Evolutionary conservation across 768 basidiomycete species (phyloP).

Genomic region (Phanerodontia chrysosporium): DNA sequence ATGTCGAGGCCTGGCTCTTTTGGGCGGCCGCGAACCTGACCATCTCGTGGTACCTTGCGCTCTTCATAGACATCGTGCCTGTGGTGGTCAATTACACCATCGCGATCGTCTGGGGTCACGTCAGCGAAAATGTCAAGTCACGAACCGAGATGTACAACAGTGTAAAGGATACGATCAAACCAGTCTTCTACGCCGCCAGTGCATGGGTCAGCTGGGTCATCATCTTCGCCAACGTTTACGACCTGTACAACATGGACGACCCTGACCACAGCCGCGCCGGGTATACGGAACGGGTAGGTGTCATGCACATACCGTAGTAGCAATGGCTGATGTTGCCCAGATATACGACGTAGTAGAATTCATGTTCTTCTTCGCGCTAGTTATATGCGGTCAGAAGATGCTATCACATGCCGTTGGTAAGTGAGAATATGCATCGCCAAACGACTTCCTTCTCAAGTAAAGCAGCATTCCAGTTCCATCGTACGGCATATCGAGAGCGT

Average conservation of each 20-base stretch:
- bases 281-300: slow-evolving; percentile 58
- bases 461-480: slow-evolving; percentile 69
- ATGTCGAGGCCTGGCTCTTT: slow-evolving; percentile 74
- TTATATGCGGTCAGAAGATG: slow-evolving; percentile 62
- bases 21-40: slow-evolving; percentile 78
- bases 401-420: slow-evolving; percentile 60
- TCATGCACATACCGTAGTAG: too few species aligned
- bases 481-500: slow-evolving; percentile 72
- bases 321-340: slow-evolving; percentile 25
- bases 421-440: background rate
- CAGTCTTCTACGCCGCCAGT: slow-evolving; percentile 67
- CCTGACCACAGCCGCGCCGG: slow-evolving; percentile 43
- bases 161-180: slow-evolving; percentile 66
- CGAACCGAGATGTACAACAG: slow-evolving; percentile 67
- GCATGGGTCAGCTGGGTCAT: slow-evolving; percentile 74
- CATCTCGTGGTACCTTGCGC: slow-evolving; percentile 75
- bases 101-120: slow-evolving; percentile 66
- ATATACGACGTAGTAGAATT: slow-evolving; percentile 65
- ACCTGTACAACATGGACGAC: slow-evolving; percentile 43
- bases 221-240: slow-evolving; percentile 63
- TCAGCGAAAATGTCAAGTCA: slow-evolving; percentile 64
- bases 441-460: background rate
- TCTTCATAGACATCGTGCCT: slow-evolving; percentile 68
- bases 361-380: slow-evolving; percentile 68
- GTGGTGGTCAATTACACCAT: slow-evolving; percentile 48